Conservation (phyloP, 805 yeast species). For the Cyberlindnera amylophila region DNA sequence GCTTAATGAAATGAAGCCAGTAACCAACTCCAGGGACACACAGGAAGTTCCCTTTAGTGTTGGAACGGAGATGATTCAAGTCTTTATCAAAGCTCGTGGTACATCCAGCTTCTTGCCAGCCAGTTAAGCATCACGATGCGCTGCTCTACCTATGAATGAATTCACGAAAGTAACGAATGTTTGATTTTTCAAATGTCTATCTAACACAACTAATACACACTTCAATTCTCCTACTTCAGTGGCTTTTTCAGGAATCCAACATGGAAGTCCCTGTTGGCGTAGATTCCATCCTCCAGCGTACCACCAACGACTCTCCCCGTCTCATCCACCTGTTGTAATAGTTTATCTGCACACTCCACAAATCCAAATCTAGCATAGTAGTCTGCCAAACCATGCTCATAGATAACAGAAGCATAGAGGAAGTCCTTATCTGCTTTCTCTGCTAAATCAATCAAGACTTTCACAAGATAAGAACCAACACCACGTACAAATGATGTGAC, state of each 20-base stretch:
- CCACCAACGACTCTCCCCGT: slow-evolving; percentile 20
- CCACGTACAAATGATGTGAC: slow-evolving; percentile 21
- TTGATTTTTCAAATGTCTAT: no score
- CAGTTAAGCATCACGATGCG: no score
- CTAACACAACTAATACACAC: no score
- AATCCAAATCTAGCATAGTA: slow-evolving; percentile 21
- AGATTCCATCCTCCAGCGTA: slow-evolving; percentile 19
- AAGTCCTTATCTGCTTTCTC: not conserved
- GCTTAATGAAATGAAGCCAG: slow-evolving; percentile 45
- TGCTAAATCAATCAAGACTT: slow-evolving; percentile 3
- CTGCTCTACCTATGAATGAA: no score
- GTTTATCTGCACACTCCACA: slow-evolving; percentile 12
- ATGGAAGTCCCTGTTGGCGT: slow-evolving; percentile 21
- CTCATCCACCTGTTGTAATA: slow-evolving; percentile 14
- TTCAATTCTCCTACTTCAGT: not conserved
- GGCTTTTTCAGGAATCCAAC: slow-evolving; percentile 17
- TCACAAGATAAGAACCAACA: slow-evolving; percentile 18
- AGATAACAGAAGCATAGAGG: slow-evolving; percentile 17
- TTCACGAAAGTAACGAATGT: no score
- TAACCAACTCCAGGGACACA: slow-evolving; percentile 58
- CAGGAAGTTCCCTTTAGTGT: slow-evolving; percentile 50
- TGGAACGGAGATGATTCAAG: slow-evolving; percentile 44
- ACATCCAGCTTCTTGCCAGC: slow-evolving; percentile 17
- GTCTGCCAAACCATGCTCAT: slow-evolving; percentile 17
- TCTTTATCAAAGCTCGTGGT: slow-evolving; percentile 31